Percentiles rank a stretch among this genome's conserved stretches.
Evolutionary conservation across 768 basidiomycete genomes (phyloP).

Genomic region (Paxillus ammoniavirescens): DNA sequence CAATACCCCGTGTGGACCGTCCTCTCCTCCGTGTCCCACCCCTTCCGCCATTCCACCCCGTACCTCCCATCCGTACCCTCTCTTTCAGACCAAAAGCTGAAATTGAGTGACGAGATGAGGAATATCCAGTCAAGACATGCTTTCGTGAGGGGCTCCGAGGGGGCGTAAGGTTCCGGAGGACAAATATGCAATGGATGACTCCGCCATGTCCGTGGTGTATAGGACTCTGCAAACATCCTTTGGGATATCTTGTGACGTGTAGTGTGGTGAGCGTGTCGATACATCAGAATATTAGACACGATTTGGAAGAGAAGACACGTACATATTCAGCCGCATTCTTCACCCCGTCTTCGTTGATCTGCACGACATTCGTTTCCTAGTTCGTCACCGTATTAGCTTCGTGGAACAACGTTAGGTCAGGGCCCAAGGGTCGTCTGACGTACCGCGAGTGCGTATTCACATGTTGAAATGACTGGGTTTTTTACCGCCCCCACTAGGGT

Average conservation of each 20-base stretch:
- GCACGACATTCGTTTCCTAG: slow-evolving; percentile 61
- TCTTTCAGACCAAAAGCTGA: slow-evolving; percentile 84
- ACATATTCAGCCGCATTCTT: slow-evolving; percentile 67
- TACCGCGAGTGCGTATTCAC: slow-evolving; percentile 59
- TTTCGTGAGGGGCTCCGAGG: slow-evolving; percentile 52
- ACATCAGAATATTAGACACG: slow-evolving; percentile 4
- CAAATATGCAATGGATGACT: slow-evolving; percentile 65
- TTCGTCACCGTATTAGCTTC: neutral
- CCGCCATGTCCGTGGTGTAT: slow-evolving; percentile 81
- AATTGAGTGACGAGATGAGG: slow-evolving; percentile 82
- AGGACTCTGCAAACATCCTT: slow-evolving; percentile 58
- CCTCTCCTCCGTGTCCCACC: slow-evolving; percentile 55
- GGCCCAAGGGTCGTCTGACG: slow-evolving; percentile 9
- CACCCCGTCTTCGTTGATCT: slow-evolving; percentile 59
- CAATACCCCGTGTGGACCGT: slow-evolving; percentile 80
- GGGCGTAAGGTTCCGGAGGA: slow-evolving; percentile 62
- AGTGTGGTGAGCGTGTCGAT: slow-evolving; percentile 2
- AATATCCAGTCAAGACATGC: slow-evolving; percentile 82
- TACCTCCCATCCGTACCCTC: slow-evolving; percentile 61
- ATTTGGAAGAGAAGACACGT: slow-evolving; percentile 15
- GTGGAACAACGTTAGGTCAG: neutral
- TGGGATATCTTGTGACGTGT: slow-evolving; percentile 51
- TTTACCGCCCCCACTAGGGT: slow-evolving; percentile 33
- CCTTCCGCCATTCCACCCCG: slow-evolving; percentile 74
- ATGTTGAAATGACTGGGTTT: slow-evolving; percentile 62